These are phyloP conservation scores for Exophiala viscosa DNA, from an alignment of 2,329 filamentous ascomycete species.

Conservation along the genomic window DNA sequence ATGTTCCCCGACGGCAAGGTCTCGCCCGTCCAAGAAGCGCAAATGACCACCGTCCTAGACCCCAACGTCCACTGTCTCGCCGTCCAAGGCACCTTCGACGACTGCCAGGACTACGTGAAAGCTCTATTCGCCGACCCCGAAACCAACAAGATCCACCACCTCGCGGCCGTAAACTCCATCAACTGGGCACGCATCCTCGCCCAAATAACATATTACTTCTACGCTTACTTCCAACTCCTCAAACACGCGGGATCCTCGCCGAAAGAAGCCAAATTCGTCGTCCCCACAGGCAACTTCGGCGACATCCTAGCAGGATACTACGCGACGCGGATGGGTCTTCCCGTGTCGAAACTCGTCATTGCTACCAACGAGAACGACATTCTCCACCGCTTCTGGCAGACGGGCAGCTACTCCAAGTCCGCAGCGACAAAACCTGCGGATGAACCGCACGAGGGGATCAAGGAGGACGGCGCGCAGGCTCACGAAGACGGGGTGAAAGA, in stretches of 20 bases:
- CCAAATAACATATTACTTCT: slow-evolving; percentile 96
- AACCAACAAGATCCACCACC: slow-evolving; percentile 75
- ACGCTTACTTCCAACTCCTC: slow-evolving; percentile 81
- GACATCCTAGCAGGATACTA: slow-evolving; percentile 89
- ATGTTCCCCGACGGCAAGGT: slow-evolving; percentile 88
- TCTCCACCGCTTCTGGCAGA: slow-evolving; percentile 89
- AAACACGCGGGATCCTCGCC: slow-evolving; percentile 47
- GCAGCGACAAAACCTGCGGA: slow-evolving; percentile 41
- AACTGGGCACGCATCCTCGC: slow-evolving; percentile 94
- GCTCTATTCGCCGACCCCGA: slow-evolving; percentile 81
- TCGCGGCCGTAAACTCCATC: slow-evolving; percentile 94
- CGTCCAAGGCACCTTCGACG: slow-evolving; percentile 88
- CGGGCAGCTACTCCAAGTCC: slow-evolving; percentile 81
- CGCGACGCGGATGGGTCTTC: slow-evolving; percentile 78
- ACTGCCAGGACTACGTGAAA: slow-evolving; percentile 96
- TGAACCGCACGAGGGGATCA: slow-evolving; percentile 25
- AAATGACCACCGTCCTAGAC: slow-evolving; percentile 94
- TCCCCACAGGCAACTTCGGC: slow-evolving; percentile 95
- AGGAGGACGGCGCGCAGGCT: slow-evolving; percentile 56
- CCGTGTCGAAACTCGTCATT: slow-evolving; percentile 80
- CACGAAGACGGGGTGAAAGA: slow-evolving; percentile 76
- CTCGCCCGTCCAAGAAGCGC: slow-evolving; percentile 86
- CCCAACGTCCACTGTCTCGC: slow-evolving; percentile 88
- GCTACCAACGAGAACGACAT: slow-evolving; percentile 99
- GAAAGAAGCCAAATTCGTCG: slow-evolving; percentile 75